Conservation (phyloP, 1,139 yeast species). For the Sugiyamaella japonica region DNA sequence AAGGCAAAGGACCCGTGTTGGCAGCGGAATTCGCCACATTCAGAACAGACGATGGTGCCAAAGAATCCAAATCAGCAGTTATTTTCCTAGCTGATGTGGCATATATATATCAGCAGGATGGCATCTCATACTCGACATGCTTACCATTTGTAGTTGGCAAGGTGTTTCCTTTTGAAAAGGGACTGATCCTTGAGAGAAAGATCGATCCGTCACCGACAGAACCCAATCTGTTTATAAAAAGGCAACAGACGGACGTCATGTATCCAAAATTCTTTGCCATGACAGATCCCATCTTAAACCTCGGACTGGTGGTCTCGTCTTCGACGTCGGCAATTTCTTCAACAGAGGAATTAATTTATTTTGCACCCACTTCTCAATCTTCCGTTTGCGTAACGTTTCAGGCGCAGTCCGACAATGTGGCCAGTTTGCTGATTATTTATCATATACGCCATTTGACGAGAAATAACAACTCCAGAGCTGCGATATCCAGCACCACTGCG, state of each 20-base stretch:
- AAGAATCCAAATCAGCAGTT: slow-evolving; percentile 25
- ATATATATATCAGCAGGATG: slow-evolving; percentile 58
- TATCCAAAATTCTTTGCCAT: slow-evolving; percentile 56
- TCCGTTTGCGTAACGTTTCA: slow-evolving; percentile 35
- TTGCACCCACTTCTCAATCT: slow-evolving; percentile 26
- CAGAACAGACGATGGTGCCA: slow-evolving; percentile 6
- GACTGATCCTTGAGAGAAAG: slow-evolving; percentile 60
- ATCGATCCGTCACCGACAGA: slow-evolving; percentile 17
- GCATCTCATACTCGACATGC: slow-evolving; percentile 57
- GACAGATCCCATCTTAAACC: slow-evolving; percentile 67
- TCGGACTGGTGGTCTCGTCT: slow-evolving; percentile 66
- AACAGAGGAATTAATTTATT: slow-evolving; percentile 51
- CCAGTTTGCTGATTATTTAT: slow-evolving; percentile 28
- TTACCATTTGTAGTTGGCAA: slow-evolving; percentile 61
- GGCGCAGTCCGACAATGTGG: not conserved
- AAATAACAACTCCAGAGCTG: slow-evolving; percentile 14
- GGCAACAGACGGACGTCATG: slow-evolving; percentile 1
- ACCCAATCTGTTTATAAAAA: not conserved
- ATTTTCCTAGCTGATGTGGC: slow-evolving; percentile 34
- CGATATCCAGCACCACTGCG: slow-evolving; percentile 21
- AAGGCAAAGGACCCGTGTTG: slow-evolving; percentile 45
- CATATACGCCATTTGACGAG: slow-evolving; percentile 30
- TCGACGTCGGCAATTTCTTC: slow-evolving; percentile 65
- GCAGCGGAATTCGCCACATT: slow-evolving; percentile 54
- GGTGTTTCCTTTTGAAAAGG: slow-evolving; percentile 62